Conservation (phyloP, 805 yeast species). For the Candida pini region DNA sequence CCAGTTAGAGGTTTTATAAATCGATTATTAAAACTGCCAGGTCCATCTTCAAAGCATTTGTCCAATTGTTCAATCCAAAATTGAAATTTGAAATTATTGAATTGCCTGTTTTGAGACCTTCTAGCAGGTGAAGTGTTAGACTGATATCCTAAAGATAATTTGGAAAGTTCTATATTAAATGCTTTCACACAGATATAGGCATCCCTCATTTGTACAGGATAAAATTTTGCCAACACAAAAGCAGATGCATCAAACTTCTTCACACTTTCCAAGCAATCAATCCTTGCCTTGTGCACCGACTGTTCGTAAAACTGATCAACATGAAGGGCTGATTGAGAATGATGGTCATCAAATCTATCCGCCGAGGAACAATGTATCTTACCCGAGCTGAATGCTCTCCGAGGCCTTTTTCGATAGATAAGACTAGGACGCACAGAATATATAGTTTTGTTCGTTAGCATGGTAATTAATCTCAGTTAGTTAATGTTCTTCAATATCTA, state of each 20-base stretch:
- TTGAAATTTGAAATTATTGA: conserved; percentile 53
- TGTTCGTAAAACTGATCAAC: no score
- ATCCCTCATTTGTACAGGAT: conserved; percentile 60
- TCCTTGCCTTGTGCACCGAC: conserved; percentile 34
- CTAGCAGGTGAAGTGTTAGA: conserved; percentile 23
- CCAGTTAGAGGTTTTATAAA: conserved; percentile 30
- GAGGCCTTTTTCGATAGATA: no score
- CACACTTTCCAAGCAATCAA: conserved; percentile 40
- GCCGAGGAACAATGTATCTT: no score
- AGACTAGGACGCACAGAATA: no score
- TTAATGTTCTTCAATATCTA: no score
- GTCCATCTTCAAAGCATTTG: conserved; percentile 30
- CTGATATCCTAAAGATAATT: conserved; percentile 23
- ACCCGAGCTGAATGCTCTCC: no score
- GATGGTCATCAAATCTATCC: no score
- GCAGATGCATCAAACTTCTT: conserved; percentile 56
- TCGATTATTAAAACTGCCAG: conserved; percentile 26
- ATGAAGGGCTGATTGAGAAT: no score
- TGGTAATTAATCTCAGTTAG: no score
- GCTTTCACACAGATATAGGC: conserved; percentile 60
- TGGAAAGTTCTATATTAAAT: conserved; percentile 54
- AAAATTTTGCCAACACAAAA: conserved; percentile 57
- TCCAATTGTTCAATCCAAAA: conserved; percentile 67
- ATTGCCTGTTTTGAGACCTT: conserved; percentile 26
- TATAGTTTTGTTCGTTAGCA: no score